Base-by-base conservation (phyloP, 2,329 filamentous ascomycete species). In the Diaporthe citriasiana region DNA sequence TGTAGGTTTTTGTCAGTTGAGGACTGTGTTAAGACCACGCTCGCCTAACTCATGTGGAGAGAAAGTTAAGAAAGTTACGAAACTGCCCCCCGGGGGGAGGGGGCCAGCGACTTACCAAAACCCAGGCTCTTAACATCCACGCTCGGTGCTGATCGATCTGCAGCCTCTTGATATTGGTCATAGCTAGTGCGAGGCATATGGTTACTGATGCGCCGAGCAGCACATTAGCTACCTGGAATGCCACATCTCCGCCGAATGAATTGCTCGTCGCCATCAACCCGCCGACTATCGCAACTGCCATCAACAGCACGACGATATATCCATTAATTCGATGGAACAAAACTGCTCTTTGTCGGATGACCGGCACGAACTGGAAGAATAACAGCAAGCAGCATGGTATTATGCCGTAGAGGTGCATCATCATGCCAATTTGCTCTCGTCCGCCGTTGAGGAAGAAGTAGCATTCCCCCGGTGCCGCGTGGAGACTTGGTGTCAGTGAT, bases 131-230 rank as follows among this genome's bases (percentile, higher is more conserved):
- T 40, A 92, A 77, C 90, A 92, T 92, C 90, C 90, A 92, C 3
- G 89, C 88, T 1, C 90, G 85, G 75, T 92, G 90, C 77, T 92
- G 87, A 42, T 92, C 89, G 65, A 93, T 89, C 78, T 92, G 90
- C 2, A 92, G 80, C 2, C 84, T 82, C 79, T 89, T 91, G 79
- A 92, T 87, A 75, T 91, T 91, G 78, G 87, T 82, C 42, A 86
- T 87, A 1, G 89, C 87, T 56, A 91, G 74, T 0, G 78, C 75
- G 33, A 89, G 79, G 13, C 84, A 83, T 1, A 79, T 76, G 0
- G 86, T 79, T 2, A 88, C 88, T 12, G 85, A 78, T 40, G 89
- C 82, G 1, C 81, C 85, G 0, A 89, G 77, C 0, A 85, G 70
- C 0, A 86, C 86, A 0, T 87, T 79, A 1, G 78, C 84, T 0